phyloP scores from a whole-genome alignment of 805 yeast genomes.

The Yarrowia sp. region DNA sequence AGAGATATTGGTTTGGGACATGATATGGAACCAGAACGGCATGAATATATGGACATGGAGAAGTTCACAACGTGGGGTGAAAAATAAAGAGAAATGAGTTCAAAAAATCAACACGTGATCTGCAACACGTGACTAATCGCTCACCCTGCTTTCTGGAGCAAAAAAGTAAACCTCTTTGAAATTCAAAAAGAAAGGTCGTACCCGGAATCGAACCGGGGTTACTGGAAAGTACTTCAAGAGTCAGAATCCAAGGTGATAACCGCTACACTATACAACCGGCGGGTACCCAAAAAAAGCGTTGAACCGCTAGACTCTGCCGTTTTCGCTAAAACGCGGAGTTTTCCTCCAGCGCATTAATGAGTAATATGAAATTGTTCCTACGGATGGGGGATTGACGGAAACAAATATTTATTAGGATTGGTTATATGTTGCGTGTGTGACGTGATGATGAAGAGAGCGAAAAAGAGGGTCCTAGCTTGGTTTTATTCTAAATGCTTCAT shows the following conservation, averaged over 20 bases:
- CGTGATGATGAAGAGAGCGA: neutral
- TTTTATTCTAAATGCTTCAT: neutral
- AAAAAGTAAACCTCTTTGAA: neutral
- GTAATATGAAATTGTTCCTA: neutral
- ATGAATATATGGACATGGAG: too few relatives aligned
- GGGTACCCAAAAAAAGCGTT: neutral
- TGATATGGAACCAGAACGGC: too few relatives aligned
- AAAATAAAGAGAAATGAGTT: too few relatives aligned
- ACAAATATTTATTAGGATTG: neutral
- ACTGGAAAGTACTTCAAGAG: neutral
- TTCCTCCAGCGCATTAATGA: too few relatives aligned
- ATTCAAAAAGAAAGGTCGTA: conserved; percentile 1
- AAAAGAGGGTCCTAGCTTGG: neutral
- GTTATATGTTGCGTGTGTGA: neutral
- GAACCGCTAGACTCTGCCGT: neutral
- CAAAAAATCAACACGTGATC: too few relatives aligned
- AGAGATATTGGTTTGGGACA: too few relatives aligned
- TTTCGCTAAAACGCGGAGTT: neutral
- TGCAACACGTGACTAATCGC: too few relatives aligned
- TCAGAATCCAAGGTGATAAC: conserved; percentile 26
- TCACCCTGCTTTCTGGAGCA: neutral
- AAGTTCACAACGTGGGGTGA: too few relatives aligned
- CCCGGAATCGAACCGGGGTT: conserved; percentile 27
- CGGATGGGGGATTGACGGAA: neutral
- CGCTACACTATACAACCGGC: conserved; percentile 23